These are phyloP conservation scores for Aspergillus terreus DNA, from an alignment of 2,329 filamentous ascomycete genomes.

Conservation along the genomic window DNA sequence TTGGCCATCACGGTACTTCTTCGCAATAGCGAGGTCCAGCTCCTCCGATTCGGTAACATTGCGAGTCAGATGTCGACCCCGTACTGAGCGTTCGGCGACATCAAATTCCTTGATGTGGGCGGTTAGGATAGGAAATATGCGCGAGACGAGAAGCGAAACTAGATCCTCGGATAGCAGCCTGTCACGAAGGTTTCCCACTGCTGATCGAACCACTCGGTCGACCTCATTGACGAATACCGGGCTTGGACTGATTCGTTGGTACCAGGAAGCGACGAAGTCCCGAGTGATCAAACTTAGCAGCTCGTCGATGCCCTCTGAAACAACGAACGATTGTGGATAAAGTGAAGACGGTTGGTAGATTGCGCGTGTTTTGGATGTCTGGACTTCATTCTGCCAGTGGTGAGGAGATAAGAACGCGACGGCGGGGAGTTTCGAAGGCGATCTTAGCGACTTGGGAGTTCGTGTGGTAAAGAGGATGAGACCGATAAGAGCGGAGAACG, in stretches of 20 bases:
- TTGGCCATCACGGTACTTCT: constrained; percentile 83
- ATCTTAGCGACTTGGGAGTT: constrained; percentile 35
- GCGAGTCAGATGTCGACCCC: constrained; percentile 81
- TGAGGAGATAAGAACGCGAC: constrained; percentile 59
- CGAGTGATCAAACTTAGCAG: constrained; percentile 72
- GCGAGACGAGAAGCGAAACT: constrained; percentile 75
- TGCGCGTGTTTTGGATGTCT: constrained; percentile 61
- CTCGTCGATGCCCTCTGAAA: constrained; percentile 76
- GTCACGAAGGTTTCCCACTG: constrained; percentile 67
- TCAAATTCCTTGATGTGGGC: constrained; percentile 86
- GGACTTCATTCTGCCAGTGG: constrained; percentile 68
- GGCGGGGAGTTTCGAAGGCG: constrained; percentile 41
- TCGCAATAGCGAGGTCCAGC: constrained; percentile 91
- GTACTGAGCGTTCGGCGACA: constrained; percentile 79
- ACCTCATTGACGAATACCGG: constrained; percentile 81
- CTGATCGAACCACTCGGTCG: constrained; percentile 72
- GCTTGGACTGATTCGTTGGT: constrained; percentile 76
- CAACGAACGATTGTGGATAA: constrained; percentile 69
- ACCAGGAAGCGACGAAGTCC: constrained; percentile 89
- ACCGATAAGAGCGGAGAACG: constrained; percentile 54
- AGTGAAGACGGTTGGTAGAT: constrained; percentile 67
- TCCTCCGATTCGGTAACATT: constrained; percentile 95
- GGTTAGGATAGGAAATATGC: constrained; percentile 83
- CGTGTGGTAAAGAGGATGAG: constrained; percentile 57
- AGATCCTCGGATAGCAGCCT: constrained; percentile 73